Evolutionary conservation across 345 rosid genomes (phyloP).

Genomic region (Ailanthus altissimus): DNA sequence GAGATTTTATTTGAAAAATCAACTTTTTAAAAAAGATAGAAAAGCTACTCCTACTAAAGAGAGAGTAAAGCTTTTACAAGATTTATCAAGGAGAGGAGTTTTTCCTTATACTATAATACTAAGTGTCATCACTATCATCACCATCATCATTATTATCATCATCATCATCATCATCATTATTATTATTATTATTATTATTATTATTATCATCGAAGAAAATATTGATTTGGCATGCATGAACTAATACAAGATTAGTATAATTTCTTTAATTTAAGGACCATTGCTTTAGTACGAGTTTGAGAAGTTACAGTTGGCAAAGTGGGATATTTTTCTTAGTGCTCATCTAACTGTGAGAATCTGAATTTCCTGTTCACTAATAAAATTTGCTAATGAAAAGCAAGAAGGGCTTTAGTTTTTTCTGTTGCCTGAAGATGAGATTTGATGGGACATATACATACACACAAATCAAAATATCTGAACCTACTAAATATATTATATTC

Average conservation of each 20-base stretch:
- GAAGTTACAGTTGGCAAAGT: neutral
- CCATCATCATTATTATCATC: no score
- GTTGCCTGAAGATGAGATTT: neutral
- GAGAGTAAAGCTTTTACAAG: no score
- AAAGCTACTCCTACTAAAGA: no score
- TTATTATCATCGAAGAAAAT: no score
- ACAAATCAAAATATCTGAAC: slow-evolving; percentile 13
- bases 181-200: no score
- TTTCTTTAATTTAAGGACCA: neutral
- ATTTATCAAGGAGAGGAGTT: no score
- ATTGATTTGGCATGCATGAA: neutral
- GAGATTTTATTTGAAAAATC: no score
- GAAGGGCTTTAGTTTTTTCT: neutral
- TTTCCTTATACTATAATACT: no score
- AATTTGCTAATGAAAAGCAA: neutral
- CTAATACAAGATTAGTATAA: neutral
- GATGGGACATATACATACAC: neutral
- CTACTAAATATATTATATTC: neutral
- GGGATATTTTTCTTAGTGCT: slow-evolving; percentile 22
- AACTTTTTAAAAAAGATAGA: no score
- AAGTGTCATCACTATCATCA: no score
- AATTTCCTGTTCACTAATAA: neutral
- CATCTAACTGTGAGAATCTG: slow-evolving; percentile 6
- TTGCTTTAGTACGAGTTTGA: neutral
- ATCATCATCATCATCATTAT: no score